phyloP scores from a whole-genome alignment of 2,329 filamentous ascomycete species.

The Eutypa lata region DNA sequence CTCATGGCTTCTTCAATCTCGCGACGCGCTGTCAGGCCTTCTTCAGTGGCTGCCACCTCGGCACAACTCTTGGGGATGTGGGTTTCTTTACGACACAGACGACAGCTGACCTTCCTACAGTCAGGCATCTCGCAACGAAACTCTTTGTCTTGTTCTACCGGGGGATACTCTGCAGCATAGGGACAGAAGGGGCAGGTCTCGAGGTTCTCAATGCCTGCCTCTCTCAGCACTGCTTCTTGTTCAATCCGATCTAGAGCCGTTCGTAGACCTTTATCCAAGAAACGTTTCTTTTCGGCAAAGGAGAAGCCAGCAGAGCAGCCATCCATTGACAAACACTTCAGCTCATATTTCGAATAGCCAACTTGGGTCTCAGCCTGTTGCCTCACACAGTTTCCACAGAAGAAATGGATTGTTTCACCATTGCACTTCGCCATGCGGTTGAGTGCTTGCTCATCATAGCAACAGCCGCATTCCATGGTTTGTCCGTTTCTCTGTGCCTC shows the following conservation, averaged over 20 bases:
- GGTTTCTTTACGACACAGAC: conserved; percentile 63
- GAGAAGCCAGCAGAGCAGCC: conserved; percentile 64
- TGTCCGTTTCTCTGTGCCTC: conserved; percentile 46
- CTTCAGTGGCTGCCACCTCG: conserved; percentile 59
- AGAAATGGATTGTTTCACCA: conserved; percentile 57
- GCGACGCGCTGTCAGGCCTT: conserved; percentile 59
- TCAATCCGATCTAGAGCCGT: conserved; percentile 68
- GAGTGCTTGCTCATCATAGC: conserved; percentile 63
- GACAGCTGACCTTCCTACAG: conserved; percentile 63
- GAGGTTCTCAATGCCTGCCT: conserved; percentile 68
- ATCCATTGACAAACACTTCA: conserved; percentile 68
- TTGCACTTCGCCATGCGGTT: conserved; percentile 69
- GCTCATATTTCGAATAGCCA: conserved; percentile 64
- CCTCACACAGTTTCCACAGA: conserved; percentile 66
- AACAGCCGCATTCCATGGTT: conserved; percentile 69
- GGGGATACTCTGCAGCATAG: conserved; percentile 70
- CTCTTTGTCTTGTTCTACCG: conserved; percentile 65
- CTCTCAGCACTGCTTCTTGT: conserved; percentile 65
- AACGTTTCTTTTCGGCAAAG: conserved; percentile 48
- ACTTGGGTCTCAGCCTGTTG: conserved; percentile 65
- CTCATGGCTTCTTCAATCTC: conserved; percentile 83
- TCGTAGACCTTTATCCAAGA: conserved; percentile 56
- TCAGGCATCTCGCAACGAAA: conserved; percentile 68
- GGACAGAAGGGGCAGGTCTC: conserved; percentile 79
- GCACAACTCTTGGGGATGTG: conserved; percentile 73